Base-by-base conservation (phyloP, 495 filamentous ascomycete genomes). In the Aspergillus carlsbadensis region DNA sequence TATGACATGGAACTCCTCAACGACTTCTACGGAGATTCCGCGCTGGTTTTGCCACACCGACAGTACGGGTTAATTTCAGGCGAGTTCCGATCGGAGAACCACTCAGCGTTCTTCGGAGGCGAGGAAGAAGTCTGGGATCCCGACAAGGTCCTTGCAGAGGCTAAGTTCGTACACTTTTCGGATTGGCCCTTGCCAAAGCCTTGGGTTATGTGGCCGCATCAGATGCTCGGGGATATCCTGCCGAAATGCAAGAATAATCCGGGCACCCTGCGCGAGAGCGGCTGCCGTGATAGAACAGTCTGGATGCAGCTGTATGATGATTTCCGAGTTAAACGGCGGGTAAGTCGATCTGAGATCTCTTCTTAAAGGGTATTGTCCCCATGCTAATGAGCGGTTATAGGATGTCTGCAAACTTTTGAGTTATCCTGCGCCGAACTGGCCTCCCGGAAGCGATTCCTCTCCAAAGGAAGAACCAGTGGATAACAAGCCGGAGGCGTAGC, bases 161-260 rank as follows among this genome's bases (percentile, higher is more conserved):
- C 87, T 10, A 92, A 87, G 61, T 79, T 90, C 13, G 78, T 94
- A 0, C 90, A 92, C 70, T 93, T 96, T 63, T 86, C 81, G 3
- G 90, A 94, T 63, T 89, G 85, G 84, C 90, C 90, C 4, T 59
- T 91, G 39, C 88, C 89, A 3, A 93, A 93, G 67, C 89, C 89
- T 0, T 92, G 88, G 88, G 68, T 89, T 17, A 78, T 80, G 68
- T 85, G 80, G 78, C 73, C 83, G 18, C 77, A 81, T 33, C 68
- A 77, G 13, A 60, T 79, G 53, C 63, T 87, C 20, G 68, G 74
- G 3, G 74, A 81, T 24, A 78, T 81, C 57, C 81, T 89, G 63
- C 85, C 87, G 0, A 75, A 74, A 54, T 87, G 84, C 39, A 79
- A 81, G 48, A 76, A 79, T 34, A 66, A 60, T 48, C 76, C 69